Base-by-base conservation (phyloP, 75 land plant genomes). In the Selaginella tamariscina region DNA sequence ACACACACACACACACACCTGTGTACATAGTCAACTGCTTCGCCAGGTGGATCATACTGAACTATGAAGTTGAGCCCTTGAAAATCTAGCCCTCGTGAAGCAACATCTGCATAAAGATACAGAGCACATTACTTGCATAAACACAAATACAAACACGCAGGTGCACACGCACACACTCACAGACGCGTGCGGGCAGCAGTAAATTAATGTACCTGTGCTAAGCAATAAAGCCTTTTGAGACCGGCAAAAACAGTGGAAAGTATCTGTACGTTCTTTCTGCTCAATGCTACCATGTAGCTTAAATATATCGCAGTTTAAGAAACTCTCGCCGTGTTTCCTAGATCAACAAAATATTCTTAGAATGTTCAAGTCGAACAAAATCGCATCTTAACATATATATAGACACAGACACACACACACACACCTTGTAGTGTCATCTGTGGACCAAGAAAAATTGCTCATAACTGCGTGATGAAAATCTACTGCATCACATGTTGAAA, bases 1-100 rank as follows among this genome's bases (percentile, higher is more conserved):
- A n/a, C n/a, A n/a, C n/a, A n/a, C n/a, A n/a, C n/a, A n/a, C n/a
- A n/a, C n/a, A 64, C 39, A 64, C 0, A 92, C 98, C 98, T 89
- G 70, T 93, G 98, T 29, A 93, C 98, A 79, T 89, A 93, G 74
- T 89, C 98, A 56, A 75, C 85, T 24, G 98, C 86, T 67, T 93
- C 98, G 5, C 98, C 98, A 22, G 98, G 96, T 30, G 98, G 82
- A 72, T 93, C 98, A 78, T 93, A 93, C 67, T 93, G 98, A 30
- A 93, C 77, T 31, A 93, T 93, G 70, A 81, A 85, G 60, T 64
- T 80, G 27, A 93, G 88, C 73, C 80, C 79, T 21, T 96, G 90
- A 68, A 93, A 85, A 80, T 93, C 98, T 68, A 93, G 72, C 22
- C 98, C 98, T 70, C 98, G 77, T 67, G 98, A 89, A 68, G 88